Evolutionary conservation across 208 protist genomes (phyloP).

Genomic region (Leishmania lainsoni): DNA sequence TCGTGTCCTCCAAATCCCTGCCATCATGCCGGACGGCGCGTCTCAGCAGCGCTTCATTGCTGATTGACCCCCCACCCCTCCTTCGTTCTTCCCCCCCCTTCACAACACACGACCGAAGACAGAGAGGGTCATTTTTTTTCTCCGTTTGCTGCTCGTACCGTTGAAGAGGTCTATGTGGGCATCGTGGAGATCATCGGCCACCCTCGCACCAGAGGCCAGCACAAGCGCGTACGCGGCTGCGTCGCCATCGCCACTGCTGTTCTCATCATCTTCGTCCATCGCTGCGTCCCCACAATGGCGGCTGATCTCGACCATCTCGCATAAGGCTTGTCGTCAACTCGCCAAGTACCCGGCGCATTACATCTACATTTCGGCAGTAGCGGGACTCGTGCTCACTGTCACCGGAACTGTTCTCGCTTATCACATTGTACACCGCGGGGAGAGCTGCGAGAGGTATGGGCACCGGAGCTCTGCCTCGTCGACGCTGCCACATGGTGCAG

Average conservation of each 20-base stretch:
- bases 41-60: neutral
- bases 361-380: conserved; percentile 1
- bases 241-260: conserved; percentile 1
- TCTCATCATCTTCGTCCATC: neutral
- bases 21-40: neutral
- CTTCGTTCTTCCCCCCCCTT: neutral
- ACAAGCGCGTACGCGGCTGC: neutral
- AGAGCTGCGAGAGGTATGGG: neutral
- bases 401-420: neutral
- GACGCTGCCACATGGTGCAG: neutral
- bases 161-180: conserved; percentile 28
- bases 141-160: neutral
- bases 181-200: conserved; percentile 11
- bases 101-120: neutral
- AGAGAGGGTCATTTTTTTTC: conserved; percentile 1
- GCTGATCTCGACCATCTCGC: conserved; percentile 9
- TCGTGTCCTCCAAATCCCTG: neutral
- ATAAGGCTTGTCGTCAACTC: neutral
- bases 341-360: neutral
- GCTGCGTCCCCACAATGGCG: conserved; percentile 11
- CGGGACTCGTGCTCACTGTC: neutral
- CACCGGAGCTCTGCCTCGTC: neutral
- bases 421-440: neutral
- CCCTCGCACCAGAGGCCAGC: conserved; percentile 1
- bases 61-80: neutral